Base-by-base conservation (phyloP, 2,329 filamentous ascomycete genomes). In the Penicillium glabrum region DNA sequence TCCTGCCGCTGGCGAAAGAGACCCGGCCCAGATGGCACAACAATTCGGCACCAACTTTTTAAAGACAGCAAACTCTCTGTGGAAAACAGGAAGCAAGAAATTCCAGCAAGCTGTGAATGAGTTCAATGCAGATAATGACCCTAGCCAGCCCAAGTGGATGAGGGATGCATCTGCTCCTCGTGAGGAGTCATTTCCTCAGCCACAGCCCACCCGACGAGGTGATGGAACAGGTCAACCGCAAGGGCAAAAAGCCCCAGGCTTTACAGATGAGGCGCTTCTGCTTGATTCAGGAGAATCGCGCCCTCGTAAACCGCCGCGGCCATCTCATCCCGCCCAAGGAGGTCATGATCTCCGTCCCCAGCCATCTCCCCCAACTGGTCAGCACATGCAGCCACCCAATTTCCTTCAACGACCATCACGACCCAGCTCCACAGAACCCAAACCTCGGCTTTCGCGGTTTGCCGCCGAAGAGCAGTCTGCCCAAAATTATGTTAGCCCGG, bases 81-180 rank as follows among this genome's bases (percentile, higher is more conserved):
- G 95, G 95, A 99, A 96, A 72, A 90, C 89, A 3, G 88, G 93
- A 0, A 91, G 93, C 69, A 99, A 96, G 75, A 93, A 91, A 71
- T 85, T 98, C 56, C 91, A 96, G 68, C 91, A 95, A 74, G 93
- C 91, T 5, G 90, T 98, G 33, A 87, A 92, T 9, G 95, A 99
- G 16, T 89, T 98, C 57, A 85, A 86, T 65, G 77, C 81, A 52
- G 88, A 87, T n/a, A 80, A 81, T 26, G 92, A 96, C 68, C 82
- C 89, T 2, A 90, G 74, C 68, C 90, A 96, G 70, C 95, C 95
- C 0, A 95, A 91, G 70, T 99, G 95, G 95, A 96, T 99, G 93
- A 87, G 89, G 66, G 89, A 93, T 56, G 83, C 86, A 3, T 82
- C 66, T 43, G 53, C 59, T 26, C 59, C 68, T 49, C 69, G 64